These are phyloP conservation scores for Pseudogymnoascus sp. DNA, from an alignment of 2,329 filamentous ascomycete genomes.

Conservation along the genomic window DNA sequence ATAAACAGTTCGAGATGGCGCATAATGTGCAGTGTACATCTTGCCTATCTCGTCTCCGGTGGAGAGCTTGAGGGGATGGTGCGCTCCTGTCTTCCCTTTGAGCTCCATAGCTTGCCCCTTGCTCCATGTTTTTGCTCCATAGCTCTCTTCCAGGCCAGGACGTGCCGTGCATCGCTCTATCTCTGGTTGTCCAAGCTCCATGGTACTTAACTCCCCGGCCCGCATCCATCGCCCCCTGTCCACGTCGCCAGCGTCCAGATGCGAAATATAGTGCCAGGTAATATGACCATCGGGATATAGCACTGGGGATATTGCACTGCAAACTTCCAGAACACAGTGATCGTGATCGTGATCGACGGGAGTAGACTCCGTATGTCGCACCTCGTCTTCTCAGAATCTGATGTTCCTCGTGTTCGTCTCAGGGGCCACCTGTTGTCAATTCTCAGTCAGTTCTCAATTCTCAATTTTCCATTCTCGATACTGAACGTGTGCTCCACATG, in stretches of 20 bases:
- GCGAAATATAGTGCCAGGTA: background rate
- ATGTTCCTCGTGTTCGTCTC: background rate
- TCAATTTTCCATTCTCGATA: background rate
- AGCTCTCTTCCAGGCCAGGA: background rate
- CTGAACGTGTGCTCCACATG: background rate
- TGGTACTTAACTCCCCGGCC: background rate
- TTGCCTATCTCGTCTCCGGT: background rate
- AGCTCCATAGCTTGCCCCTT: conserved; percentile 8
- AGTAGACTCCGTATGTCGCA: background rate
- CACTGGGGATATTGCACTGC: background rate
- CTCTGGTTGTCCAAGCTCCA: conserved; percentile 3
- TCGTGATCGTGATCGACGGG: background rate
- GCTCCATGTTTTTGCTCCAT: background rate
- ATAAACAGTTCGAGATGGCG: conserved; percentile 1
- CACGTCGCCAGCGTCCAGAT: background rate
- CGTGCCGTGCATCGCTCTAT: conserved; percentile 1
- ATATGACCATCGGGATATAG: background rate
- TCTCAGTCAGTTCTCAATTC: background rate
- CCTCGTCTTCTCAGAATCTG: background rate
- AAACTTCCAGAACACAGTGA: conserved; percentile 1
- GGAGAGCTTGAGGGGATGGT: background rate
- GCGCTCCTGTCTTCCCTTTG: background rate
- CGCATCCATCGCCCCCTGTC: background rate
- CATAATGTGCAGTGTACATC: conserved; percentile 1
- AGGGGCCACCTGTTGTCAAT: background rate